Conservation (phyloP, 305 asterid species). For the Solanum hybrid region DNA sequence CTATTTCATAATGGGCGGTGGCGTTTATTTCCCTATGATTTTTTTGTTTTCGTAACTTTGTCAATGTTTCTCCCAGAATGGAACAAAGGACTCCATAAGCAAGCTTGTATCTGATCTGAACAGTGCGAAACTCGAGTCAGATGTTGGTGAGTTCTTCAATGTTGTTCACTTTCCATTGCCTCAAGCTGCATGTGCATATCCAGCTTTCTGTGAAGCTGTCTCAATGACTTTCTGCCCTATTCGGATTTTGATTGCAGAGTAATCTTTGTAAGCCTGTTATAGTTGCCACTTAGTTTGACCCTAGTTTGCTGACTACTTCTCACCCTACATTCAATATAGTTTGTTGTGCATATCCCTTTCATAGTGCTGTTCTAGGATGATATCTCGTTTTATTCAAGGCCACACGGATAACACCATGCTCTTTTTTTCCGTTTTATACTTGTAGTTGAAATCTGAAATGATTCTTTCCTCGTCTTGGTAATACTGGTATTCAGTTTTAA, state of each 20-base stretch:
- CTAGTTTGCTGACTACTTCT: not conserved
- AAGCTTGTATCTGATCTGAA: slow-evolving; percentile 83
- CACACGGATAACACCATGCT: not conserved
- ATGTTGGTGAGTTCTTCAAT: slow-evolving; percentile 65
- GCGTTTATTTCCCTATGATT: not conserved
- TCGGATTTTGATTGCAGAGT: not conserved
- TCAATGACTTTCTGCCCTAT: not conserved
- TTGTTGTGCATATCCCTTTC: not conserved
- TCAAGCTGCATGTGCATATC: not conserved
- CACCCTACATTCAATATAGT: not conserved
- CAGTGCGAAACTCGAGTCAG: slow-evolving; percentile 72
- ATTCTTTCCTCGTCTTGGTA: not conserved
- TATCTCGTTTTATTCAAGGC: not conserved
- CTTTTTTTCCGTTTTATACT: not conserved
- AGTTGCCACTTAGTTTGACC: not conserved
- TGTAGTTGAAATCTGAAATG: not conserved
- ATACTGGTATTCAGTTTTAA: not conserved
- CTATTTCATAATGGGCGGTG: not conserved
- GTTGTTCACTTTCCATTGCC: not conserved
- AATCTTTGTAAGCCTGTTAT: not conserved
- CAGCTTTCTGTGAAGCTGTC: not conserved
- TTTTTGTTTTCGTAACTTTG: slow-evolving; percentile 4
- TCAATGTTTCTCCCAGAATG: slow-evolving; percentile 46
- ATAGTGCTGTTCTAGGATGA: not conserved
- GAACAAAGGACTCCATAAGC: slow-evolving; percentile 79